Evolutionary conservation across 805 yeast genomes (phyloP).

Genomic region (Kodamaea hsintzibuensis): DNA sequence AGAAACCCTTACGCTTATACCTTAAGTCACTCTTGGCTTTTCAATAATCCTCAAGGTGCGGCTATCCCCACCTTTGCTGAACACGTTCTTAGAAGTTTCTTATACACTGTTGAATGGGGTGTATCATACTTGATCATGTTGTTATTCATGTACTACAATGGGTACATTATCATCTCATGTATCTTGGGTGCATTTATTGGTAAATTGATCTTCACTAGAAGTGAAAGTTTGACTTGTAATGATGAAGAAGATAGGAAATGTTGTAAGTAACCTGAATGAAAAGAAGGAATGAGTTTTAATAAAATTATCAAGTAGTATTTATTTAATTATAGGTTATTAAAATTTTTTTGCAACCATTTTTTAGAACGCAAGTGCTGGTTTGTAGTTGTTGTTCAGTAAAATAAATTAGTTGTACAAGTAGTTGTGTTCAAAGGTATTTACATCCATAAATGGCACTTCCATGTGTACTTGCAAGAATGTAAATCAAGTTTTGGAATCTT

Average conservation of each 20-base stretch:
- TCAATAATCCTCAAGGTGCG: slow-evolving; percentile 20
- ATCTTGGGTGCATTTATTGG: slow-evolving; percentile 64
- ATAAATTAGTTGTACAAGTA: too few relatives aligned
- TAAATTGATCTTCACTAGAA: slow-evolving; percentile 50
- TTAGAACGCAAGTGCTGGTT: too few relatives aligned
- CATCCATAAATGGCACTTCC: too few relatives aligned
- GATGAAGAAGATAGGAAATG: slow-evolving; percentile 27
- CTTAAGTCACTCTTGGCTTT: slow-evolving; percentile 36
- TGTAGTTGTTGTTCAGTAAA: too few relatives aligned
- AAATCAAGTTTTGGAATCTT: too few relatives aligned
- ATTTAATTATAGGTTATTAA: too few relatives aligned
- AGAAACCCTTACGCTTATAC: slow-evolving; percentile 25
- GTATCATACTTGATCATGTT: slow-evolving; percentile 66
- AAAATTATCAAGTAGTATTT: too few relatives aligned
- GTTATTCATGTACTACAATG: slow-evolving; percentile 75
- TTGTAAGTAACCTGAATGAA: slow-evolving; percentile 14
- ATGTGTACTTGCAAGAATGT: too few relatives aligned
- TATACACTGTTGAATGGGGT: slow-evolving; percentile 64
- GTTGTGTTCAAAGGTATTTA: too few relatives aligned
- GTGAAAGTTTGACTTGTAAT: slow-evolving; percentile 36
- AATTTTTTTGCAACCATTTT: too few relatives aligned
- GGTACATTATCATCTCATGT: slow-evolving; percentile 64
- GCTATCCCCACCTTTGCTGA: slow-evolving; percentile 46
- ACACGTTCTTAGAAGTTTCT: slow-evolving; percentile 49
- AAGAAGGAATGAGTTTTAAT: too few relatives aligned